A percentile compares a stretch with the other conserved stretches of the same genome.
These are phyloP conservation scores for Rehmannia glutinosa DNA, from an alignment of 257 asterid species.

Conservation along the genomic window DNA sequence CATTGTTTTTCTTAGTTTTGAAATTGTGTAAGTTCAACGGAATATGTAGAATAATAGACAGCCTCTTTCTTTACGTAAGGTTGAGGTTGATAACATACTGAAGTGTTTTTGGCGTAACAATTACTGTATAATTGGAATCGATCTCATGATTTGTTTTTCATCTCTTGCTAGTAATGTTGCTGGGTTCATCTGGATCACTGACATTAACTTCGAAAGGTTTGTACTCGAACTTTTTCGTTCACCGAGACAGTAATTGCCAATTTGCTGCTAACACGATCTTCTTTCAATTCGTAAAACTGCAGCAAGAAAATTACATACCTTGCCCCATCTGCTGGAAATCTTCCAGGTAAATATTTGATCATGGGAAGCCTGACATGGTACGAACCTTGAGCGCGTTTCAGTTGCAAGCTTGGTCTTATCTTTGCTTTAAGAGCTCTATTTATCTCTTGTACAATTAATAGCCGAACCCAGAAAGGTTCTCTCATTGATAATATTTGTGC, in stretches of 20 bases:
- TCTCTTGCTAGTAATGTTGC: constrained; percentile 69
- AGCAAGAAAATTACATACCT: constrained; percentile 84
- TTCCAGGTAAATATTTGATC: constrained; percentile 76
- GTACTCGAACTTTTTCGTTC: constrained; percentile 7
- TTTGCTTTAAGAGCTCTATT: background rate
- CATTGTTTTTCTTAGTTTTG: too few species aligned
- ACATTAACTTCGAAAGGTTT: constrained; percentile 75
- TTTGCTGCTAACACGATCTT: constrained; percentile 9
- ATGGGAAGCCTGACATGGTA: constrained; percentile 90
- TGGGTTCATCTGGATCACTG: constrained; percentile 92
- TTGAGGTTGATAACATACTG: too few species aligned
- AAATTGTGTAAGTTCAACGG: too few species aligned
- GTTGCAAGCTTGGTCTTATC: background rate
- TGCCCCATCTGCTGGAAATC: constrained; percentile 88
- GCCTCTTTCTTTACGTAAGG: too few species aligned
- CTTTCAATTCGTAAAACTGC: constrained; percentile 18
- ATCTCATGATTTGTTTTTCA: constrained; percentile 8
- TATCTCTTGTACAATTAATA: constrained; percentile 15
- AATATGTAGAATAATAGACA: too few species aligned
- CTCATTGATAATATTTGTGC: background rate
- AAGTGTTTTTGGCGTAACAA: too few species aligned
- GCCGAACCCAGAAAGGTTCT: background rate
- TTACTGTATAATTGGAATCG: too few species aligned
- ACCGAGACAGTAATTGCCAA: background rate
- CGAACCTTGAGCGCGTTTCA: constrained; percentile 37